Base-by-base conservation (phyloP, 306 rosid species). In the Vigna reflexopilosa region DNA sequence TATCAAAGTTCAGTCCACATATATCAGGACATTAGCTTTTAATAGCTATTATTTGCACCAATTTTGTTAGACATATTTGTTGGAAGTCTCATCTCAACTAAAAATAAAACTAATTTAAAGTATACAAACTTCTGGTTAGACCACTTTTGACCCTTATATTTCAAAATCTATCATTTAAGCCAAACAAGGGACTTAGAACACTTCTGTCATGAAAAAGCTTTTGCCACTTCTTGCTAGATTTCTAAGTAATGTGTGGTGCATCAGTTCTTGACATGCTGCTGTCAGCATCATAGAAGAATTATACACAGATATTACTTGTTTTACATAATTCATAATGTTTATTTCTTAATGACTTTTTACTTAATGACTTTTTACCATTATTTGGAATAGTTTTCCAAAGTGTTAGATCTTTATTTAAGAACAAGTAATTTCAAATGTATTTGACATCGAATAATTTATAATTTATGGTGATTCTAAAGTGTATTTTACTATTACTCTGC, bases 171-270 rank as follows among this genome's bases (percentile, higher is more conserved):
- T 49, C 4, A 45, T 14, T 38, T 67, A 30, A 65, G 28, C 68
- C 12, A 32, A 30, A 22, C 24, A 22, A 22, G 24, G 24, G 24
- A 22, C 24, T 22, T 22, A 22, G 24, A 72, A 70, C 8, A 4
- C 28, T 16, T 10, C 32, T 51, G 19, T n/a, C 10, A 30, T n/a
- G 17, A 17, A 34, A 34, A 12, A 52, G 36, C 19, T 20, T 71
- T 71, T 32, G 2, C n/a, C 76, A 70, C 6, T 24, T n/a, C 3
- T 51, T 51, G 48, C 63, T 70, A 51, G 76, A 58, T 73, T 73
- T 17, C 57, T 42, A 56, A 10, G 59, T 34, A 9, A 73, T 15
- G 8, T 44, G 56, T 58, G 13, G 20, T n/a, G 13, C 70, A 40
- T 17, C 17, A 17, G 30, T 44, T 59, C 57, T 54, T 58, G 17